Base-by-base conservation (phyloP, 768 basidiomycete species). In the Gymnopilus dilepis region DNA sequence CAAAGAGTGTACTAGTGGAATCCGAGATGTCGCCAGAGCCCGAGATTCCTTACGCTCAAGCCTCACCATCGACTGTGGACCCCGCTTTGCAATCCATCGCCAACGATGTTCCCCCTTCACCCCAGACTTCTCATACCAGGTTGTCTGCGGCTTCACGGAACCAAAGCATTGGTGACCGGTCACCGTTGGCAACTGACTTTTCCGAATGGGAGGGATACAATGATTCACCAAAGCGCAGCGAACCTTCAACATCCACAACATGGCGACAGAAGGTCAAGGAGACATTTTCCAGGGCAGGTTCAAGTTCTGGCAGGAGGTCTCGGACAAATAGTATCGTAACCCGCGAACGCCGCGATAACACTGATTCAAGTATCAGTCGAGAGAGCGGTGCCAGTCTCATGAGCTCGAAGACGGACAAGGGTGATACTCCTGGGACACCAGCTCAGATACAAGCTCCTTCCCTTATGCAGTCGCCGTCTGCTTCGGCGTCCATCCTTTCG, bases 301-400 rank as follows among this genome's bases (percentile, higher is more conserved):
- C 91, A 42, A 83, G 81, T 54, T 81, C 76, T 55, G 91, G 92
- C 7, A 84, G 91, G 66, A 87, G 92, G 51, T 92, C 91, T 54
- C 87, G 92, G 40, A 87, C 89, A 40, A 92, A 93, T 67, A 92
- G 90, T 69, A 83, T 92, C 58, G 81, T 81, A 42, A 82, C 84
- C 47, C 86, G 89, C 51, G 86, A 89, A 60, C 78, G 85, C 67
- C 83, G 88, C 40, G 86, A 88, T 70, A 80, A 88, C 60, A 87
- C 87, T 2, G 90, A 91, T 67, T 90, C 90, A 15, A 87, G 85
- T 64, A 76, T 89, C 53, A 91, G 88, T 68, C 81, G 90, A 42
- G 90, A 92, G 76, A 92, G 91, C 69, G 89, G 89, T 7, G 86
- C 80, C 40, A 92, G 91, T 70, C 73, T 88, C 37, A 85, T 82